Evolutionary conservation across 345 rosid species (phyloP).

Genomic region (Dipteronia dyeriana): DNA sequence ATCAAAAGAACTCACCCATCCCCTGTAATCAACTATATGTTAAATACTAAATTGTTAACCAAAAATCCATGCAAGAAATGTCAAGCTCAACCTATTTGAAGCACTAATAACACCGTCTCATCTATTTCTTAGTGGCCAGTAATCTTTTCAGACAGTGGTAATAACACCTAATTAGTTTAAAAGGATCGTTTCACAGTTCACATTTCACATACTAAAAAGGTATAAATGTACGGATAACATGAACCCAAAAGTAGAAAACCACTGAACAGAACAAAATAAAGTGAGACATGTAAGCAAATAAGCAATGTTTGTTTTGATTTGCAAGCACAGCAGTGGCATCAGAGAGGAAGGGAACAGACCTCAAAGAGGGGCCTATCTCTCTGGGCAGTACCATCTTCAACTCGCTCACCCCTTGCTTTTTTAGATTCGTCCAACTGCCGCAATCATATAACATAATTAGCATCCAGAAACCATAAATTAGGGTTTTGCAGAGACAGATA

Average conservation of each 20-base stretch:
- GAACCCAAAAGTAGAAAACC: not conserved
- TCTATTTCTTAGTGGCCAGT: not conserved
- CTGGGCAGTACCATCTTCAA: constrained; percentile 95
- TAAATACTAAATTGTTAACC: not conserved
- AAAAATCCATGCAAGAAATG: not conserved
- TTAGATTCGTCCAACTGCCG: constrained; percentile 80
- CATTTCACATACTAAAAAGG: too few species aligned
- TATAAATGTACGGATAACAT: not conserved
- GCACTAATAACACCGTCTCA: not conserved
- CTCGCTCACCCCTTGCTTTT: constrained; percentile 83
- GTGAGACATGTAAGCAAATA: too few species aligned
- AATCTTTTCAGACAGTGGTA: too few species aligned
- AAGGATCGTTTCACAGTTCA: too few species aligned
- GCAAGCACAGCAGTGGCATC: constrained; percentile 8
- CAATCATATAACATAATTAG: constrained; percentile 7
- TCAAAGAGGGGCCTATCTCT: constrained; percentile 87
- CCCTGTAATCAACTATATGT: not conserved
- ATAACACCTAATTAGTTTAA: too few species aligned
- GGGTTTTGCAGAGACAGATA: not conserved
- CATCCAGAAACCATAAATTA: not conserved
- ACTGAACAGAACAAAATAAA: not conserved
- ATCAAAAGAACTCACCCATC: not conserved
- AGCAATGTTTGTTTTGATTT: not conserved
- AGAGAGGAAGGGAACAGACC: constrained; percentile 35
- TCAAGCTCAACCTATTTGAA: not conserved